Base-by-base conservation (phyloP, 257 asterid species). In the Fraxinus excelsior region DNA sequence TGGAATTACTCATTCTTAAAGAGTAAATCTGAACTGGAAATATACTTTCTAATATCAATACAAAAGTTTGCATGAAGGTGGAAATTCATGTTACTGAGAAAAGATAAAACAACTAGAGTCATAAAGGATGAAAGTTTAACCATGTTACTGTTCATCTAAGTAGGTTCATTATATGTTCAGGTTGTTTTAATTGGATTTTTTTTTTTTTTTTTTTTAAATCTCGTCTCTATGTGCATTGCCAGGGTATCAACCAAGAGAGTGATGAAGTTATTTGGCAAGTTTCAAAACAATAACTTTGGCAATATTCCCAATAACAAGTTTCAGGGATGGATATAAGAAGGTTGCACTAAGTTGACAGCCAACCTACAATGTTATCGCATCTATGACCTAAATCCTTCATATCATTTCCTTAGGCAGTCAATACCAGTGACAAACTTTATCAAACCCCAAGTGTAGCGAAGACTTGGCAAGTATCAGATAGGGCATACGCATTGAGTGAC, bases 1-100 rank as follows among this genome's bases (percentile, higher is more conserved):
- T 78, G 80, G 79, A 75, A 42, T 62, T 38, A 81, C 60, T 34
- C 34, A 53, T 70, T 14, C 75, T 73, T 26, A 74, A 26, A 44
- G 56, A 35, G 51, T 53, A 53, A 53, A 73, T 72, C 42, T 75
- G 83, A 78, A 73, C 12, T 19, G 26, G 28, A 58, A 58, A 58
- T n/a, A 56, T 9, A 56, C 26, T 56, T 19, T n/a, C 26, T 56
- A 56, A 56, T 58, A 21, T 58, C 13, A 23, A n/a, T 21, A 56
- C 28, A 56, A 56, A 23, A 58, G 66, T 58, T 8, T 19, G 9
- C 66, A 58, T 21, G 14, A 58, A 58, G 66, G 66, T n/a, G 28
- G 12, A 23, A 58, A 58, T 21, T 58, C 26, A 19, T 19, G 65
- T n/a, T 56, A 2, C 53, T n/a, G 28, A 56, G 26, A n/a, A 56